phyloP scores from a whole-genome alignment of 345 rosid genomes.

The Bruguiera parviflora region DNA sequence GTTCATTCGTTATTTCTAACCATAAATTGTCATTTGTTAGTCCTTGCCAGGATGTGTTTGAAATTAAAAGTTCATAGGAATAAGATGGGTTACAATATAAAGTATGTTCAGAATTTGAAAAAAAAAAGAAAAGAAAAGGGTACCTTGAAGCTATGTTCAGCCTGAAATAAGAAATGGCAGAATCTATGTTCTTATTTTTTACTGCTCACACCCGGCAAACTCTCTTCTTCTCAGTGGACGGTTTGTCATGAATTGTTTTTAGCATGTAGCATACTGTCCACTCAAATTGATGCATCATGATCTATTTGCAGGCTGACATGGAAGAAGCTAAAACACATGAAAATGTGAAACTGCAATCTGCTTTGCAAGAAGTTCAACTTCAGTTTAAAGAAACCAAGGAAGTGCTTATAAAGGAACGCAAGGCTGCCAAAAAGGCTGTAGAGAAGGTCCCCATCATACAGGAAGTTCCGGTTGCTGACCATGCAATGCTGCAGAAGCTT shows the following conservation, averaged over 20 bases:
- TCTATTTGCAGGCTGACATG: constrained; percentile 60
- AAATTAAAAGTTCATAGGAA: no score
- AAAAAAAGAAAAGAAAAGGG: no score
- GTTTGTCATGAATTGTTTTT: background rate
- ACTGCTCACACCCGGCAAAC: background rate
- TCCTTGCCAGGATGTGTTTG: background rate
- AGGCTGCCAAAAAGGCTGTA: constrained; percentile 61
- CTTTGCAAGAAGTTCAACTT: constrained; percentile 75
- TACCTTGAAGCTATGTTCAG: background rate
- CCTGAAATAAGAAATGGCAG: background rate
- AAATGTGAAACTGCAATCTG: constrained; percentile 70
- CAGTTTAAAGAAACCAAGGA: constrained; percentile 86
- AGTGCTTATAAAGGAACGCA: constrained; percentile 64
- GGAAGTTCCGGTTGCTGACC: constrained; percentile 83
- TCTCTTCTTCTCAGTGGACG: constrained; percentile 1
- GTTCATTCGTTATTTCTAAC: background rate
- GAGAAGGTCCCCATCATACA: constrained; percentile 73
- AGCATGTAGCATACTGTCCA: background rate
- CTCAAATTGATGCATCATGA: background rate
- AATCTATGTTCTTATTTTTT: background rate
- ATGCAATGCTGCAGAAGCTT: constrained; percentile 68
- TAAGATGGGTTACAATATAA: no score
- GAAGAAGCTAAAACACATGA: constrained; percentile 96
- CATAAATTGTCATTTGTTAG: background rate
- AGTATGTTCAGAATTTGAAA: no score